These are phyloP conservation scores for Lachancea sp. DNA, from an alignment of 805 yeast genomes.

Conservation along the genomic window DNA sequence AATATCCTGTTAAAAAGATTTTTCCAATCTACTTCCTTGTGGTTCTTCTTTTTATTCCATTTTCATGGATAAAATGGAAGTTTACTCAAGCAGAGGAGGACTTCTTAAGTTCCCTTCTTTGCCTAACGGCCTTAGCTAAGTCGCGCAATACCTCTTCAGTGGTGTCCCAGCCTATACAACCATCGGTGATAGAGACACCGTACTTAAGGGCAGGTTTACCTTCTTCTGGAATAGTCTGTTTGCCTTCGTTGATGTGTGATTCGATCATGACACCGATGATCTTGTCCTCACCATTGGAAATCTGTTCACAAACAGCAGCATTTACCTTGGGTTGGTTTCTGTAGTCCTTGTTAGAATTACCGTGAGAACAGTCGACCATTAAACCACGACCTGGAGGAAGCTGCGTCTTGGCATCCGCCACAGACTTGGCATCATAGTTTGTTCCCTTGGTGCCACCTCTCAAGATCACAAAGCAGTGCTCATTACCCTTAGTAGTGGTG, in stretches of 20 bases:
- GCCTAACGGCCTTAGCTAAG: conserved; percentile 75
- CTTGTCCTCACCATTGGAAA: conserved; percentile 68
- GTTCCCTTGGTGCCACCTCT: conserved; percentile 96
- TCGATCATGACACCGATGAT: conserved; percentile 96
- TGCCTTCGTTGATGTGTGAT: conserved; percentile 85
- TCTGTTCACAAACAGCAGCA: conserved; percentile 71
- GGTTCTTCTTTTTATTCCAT: background rate
- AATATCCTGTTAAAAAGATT: too few relatives aligned
- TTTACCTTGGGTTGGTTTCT: conserved; percentile 94
- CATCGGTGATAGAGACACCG: conserved; percentile 97
- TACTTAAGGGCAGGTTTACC: conserved; percentile 60
- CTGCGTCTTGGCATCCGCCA: conserved; percentile 63
- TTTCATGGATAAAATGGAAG: background rate
- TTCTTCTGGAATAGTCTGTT: conserved; percentile 69
- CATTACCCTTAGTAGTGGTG: conserved; percentile 92
- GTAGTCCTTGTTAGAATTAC: conserved; percentile 91
- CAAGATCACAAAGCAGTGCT: conserved; percentile 86
- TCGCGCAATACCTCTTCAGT: conserved; percentile 75
- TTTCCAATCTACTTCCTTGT: background rate
- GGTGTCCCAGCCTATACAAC: conserved; percentile 88
- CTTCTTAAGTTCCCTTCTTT: conserved; percentile 53
- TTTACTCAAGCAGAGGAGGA: conserved; percentile 4
- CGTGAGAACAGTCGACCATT: conserved; percentile 98
- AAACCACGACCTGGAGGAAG: conserved; percentile 45
- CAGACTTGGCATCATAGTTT: conserved; percentile 79